Base-by-base conservation (phyloP, 257 asterid genomes). In the Dorcoceras hygrometricum region DNA sequence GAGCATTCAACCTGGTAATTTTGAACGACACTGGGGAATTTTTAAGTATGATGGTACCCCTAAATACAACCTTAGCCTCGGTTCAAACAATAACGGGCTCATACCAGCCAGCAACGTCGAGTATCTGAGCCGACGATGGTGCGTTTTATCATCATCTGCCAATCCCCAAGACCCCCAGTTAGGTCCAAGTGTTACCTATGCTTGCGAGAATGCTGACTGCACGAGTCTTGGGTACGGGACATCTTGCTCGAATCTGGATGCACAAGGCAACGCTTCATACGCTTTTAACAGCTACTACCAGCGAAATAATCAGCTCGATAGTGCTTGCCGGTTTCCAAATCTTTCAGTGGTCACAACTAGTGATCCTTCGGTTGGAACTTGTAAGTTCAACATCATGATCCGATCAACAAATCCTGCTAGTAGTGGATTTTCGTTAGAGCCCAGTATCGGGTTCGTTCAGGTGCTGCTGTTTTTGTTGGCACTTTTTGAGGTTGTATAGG, bases 21-120 rank as follows among this genome's bases (percentile, higher is more conserved):
- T 88, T 18, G 96, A 88, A 63, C 86, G 95, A 8, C 96, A 88
- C n/a, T 88, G 96, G 96, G 96, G 96, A n/a, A 70, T 86, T 57
- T 86, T 81, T 55, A 48, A 79, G 82, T 86, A 67, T 9, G 96
- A 88, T 19, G 96, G 96, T 23, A 82, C 83, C 2, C 77, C 86
- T 0, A 88, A 88, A 72, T 88, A 88, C 78, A 88, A 82, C 53
- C 88, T 88, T 25, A 79, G 71, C 70, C 79, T 86, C 1, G 81
- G 84, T 2, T 43, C 84, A 5, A 80, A 68, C 73, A 62, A 71
- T 4, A 73, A 81, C 0, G 80, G 84, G 1, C 71, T 86, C 2
- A 79, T 82, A 24, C 72, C 71, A 5, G 91, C 94, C 20, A 53
- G 64, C 28, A 77, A 78, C 8, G 82, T 88, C 14, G 78, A 24